Conservation (phyloP, 306 rosid species). For the Trifolium pratense region DNA sequence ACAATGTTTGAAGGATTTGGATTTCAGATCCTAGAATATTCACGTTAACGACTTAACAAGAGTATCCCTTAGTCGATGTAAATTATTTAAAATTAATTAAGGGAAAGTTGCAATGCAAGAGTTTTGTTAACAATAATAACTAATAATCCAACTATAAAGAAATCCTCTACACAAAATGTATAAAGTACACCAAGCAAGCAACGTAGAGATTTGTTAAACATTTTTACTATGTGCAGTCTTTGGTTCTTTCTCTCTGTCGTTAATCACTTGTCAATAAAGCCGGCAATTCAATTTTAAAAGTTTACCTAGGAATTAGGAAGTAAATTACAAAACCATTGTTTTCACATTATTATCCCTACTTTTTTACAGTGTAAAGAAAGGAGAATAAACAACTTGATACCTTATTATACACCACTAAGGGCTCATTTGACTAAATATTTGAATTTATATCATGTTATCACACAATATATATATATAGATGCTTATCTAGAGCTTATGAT, state of each 20-base stretch:
- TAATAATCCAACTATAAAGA: background rate
- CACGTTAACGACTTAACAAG: background rate
- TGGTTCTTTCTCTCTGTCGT: slow-evolving; percentile 34
- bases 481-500: no score
- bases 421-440: background rate
- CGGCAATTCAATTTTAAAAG: slow-evolving; percentile 43
- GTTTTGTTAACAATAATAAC: slow-evolving; percentile 22
- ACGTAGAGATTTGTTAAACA: slow-evolving; percentile 30
- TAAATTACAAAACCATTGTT: background rate
- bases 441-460: no score
- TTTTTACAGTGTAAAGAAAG: background rate
- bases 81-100: slow-evolving; percentile 8
- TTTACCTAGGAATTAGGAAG: background rate
- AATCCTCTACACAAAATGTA: background rate
- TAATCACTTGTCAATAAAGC: background rate
- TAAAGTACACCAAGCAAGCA: slow-evolving; percentile 6
- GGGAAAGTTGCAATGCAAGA: background rate
- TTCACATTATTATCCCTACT: background rate
- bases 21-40: background rate
- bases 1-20: background rate
- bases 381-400: background rate
- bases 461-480: no score
- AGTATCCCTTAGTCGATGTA: slow-evolving; percentile 27
- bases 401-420: background rate
- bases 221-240: background rate